Evolutionary conservation across 2,329 filamentous ascomycete genomes (phyloP).

Genomic region (Pestalotiopsis fici): DNA sequence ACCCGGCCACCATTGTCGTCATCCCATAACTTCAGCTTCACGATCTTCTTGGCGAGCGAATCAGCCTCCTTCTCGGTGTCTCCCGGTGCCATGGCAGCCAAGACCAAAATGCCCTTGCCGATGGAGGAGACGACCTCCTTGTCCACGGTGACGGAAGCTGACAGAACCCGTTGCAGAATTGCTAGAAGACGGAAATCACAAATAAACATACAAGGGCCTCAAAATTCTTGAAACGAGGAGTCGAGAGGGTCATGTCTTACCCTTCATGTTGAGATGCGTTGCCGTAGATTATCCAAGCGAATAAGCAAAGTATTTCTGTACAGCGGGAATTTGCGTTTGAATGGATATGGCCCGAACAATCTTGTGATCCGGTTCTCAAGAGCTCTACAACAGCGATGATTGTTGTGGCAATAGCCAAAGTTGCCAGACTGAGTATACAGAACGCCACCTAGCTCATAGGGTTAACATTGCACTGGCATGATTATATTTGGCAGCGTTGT

Average conservation of each 20-base stretch:
- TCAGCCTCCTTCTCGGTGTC: conserved; percentile 90
- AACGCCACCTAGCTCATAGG: too few relatives aligned
- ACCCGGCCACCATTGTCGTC: conserved; percentile 72
- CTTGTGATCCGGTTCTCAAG: too few relatives aligned
- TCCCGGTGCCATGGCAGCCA: conserved; percentile 87
- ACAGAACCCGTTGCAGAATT: conserved; percentile 90
- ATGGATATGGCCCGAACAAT: not conserved
- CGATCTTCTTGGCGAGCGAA: conserved; percentile 77
- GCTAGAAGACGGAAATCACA: conserved; percentile 52
- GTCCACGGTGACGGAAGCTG: conserved; percentile 93
- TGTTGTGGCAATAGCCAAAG: too few relatives aligned
- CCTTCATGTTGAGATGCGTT: conserved; percentile 32
- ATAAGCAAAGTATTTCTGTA: not conserved
- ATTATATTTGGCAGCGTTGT: too few relatives aligned
- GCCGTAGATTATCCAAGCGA: not conserved
- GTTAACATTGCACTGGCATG: too few relatives aligned
- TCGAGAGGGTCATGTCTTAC: conserved; percentile 22
- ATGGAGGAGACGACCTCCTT: conserved; percentile 88
- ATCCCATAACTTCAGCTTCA: conserved; percentile 92
- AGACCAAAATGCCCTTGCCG: conserved; percentile 83
- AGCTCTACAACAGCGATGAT: too few relatives aligned
- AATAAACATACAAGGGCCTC: conserved; percentile 13
- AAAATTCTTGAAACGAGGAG: conserved; percentile 8
- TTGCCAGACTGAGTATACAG: too few relatives aligned
- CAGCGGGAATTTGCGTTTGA: not conserved